phyloP scores from a whole-genome alignment of 2,329 filamentous ascomycete species.

The Aspergillus calidoustus region DNA sequence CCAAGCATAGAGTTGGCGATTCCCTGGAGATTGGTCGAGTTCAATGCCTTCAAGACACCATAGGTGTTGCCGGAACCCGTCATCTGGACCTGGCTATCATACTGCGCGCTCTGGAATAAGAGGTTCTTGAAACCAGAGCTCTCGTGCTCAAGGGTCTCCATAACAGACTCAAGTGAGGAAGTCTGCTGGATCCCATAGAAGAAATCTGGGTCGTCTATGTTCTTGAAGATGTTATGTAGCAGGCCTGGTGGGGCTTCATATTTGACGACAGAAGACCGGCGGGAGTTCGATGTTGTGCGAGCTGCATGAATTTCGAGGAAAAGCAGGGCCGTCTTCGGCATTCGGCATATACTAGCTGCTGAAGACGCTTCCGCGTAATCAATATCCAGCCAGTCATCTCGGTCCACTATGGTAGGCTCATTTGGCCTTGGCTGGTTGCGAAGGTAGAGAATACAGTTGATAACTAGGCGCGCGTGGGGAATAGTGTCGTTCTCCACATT shows the following conservation, averaged over 20 bases:
- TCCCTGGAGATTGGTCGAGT: constrained; percentile 80
- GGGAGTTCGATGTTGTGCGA: constrained; percentile 61
- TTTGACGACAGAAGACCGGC: constrained; percentile 67
- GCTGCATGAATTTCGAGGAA: constrained; percentile 76
- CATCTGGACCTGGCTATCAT: constrained; percentile 78
- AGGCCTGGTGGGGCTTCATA: constrained; percentile 65
- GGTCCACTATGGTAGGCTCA: constrained; percentile 78
- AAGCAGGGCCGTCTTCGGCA: constrained; percentile 84
- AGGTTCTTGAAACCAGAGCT: constrained; percentile 84
- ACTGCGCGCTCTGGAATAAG: constrained; percentile 86
- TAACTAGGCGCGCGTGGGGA: constrained; percentile 71
- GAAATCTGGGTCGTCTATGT: constrained; percentile 92
- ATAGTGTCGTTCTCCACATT: constrained; percentile 49
- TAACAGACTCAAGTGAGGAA: constrained; percentile 74
- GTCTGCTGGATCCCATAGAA: constrained; percentile 90
- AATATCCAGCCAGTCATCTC: constrained; percentile 83
- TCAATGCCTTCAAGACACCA: constrained; percentile 76
- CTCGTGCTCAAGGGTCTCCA: constrained; percentile 87
- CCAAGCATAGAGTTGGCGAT: constrained; percentile 80
- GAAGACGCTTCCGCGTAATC: constrained; percentile 72
- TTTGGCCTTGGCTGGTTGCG: constrained; percentile 75
- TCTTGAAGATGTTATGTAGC: constrained; percentile 82
- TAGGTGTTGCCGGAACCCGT: constrained; percentile 64
- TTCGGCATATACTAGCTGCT: constrained; percentile 76
- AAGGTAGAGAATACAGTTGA: constrained; percentile 85